These are phyloP conservation scores for Ceratobasidium sp. DNA, from an alignment of 1,284 basidiomycete species.

Conservation along the genomic window DNA sequence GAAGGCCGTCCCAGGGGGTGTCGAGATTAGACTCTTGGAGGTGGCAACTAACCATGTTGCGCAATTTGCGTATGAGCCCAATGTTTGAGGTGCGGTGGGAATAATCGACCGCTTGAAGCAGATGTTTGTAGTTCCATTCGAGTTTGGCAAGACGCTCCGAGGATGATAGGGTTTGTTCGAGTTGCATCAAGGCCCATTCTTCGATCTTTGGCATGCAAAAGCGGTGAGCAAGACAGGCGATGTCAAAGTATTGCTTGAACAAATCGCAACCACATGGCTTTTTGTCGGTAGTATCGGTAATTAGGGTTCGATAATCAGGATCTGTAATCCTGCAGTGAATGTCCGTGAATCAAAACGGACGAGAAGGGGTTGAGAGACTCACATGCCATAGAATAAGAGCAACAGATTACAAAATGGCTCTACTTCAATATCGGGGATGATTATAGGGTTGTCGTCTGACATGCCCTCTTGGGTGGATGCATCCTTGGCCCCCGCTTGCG, in stretches of 20 bases:
- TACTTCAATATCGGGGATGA: neutral
- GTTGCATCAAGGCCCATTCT: neutral
- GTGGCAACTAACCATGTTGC: neutral
- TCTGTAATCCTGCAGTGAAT: neutral
- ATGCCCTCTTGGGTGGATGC: too few species aligned
- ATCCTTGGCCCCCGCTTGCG: too few species aligned
- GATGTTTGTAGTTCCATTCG: neutral
- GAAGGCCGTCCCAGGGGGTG: neutral
- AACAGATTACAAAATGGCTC: neutral
- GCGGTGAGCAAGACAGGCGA: conserved; percentile 9
- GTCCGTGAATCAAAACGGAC: neutral
- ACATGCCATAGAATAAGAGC: neutral
- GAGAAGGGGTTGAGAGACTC: neutral
- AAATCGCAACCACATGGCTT: neutral
- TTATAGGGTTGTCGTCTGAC: neutral
- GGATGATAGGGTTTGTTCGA: neutral
- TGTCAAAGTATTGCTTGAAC: conserved; percentile 5
- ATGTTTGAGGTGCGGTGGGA: neutral
- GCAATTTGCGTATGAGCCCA: neutral
- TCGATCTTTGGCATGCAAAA: conserved; percentile 2
- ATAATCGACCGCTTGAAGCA: neutral
- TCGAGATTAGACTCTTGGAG: neutral
- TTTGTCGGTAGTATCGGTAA: neutral
- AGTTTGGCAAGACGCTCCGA: neutral
- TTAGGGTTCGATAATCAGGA: neutral